phyloP scores from a whole-genome alignment of 305 asterid species.

The Fraxinus platypoda region DNA sequence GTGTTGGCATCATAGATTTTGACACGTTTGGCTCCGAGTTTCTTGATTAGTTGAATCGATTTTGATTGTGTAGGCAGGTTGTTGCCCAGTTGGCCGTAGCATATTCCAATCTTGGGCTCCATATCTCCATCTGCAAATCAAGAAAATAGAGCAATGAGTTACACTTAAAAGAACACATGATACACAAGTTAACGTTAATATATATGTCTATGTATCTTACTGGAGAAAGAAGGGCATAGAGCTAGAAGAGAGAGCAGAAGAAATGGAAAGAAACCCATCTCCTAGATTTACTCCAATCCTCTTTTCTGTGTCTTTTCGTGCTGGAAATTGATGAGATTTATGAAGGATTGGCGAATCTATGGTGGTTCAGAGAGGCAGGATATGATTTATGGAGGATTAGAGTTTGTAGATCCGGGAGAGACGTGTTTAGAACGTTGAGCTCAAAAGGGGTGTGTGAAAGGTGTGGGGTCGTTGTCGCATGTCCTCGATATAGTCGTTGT shows the following conservation, averaged over 20 bases:
- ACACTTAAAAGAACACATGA: background rate
- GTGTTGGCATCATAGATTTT: slow-evolving; percentile 78
- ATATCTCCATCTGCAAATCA: slow-evolving; percentile 52
- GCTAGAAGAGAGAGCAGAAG: slow-evolving; percentile 37
- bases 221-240: slow-evolving; percentile 31
- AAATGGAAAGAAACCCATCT: slow-evolving; percentile 32
- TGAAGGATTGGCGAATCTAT: background rate
- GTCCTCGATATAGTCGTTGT: background rate
- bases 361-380: background rate
- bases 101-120: slow-evolving; percentile 60
- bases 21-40: slow-evolving; percentile 59
- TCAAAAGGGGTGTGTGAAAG: background rate
- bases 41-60: slow-evolving; percentile 57
- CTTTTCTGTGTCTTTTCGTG: background rate
- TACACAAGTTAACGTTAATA: background rate
- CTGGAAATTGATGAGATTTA: background rate
- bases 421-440: slow-evolving; percentile 26
- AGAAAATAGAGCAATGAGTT: background rate
- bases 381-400: background rate
- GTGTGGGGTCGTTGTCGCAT: background rate
- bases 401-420: background rate
- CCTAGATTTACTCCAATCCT: background rate
- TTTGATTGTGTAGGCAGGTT: slow-evolving; percentile 57
- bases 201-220: slow-evolving; percentile 30
- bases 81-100: slow-evolving; percentile 93